These are phyloP conservation scores for Sporopachydermia lactativora DNA, from an alignment of 805 yeast genomes.

Conservation along the genomic window DNA sequence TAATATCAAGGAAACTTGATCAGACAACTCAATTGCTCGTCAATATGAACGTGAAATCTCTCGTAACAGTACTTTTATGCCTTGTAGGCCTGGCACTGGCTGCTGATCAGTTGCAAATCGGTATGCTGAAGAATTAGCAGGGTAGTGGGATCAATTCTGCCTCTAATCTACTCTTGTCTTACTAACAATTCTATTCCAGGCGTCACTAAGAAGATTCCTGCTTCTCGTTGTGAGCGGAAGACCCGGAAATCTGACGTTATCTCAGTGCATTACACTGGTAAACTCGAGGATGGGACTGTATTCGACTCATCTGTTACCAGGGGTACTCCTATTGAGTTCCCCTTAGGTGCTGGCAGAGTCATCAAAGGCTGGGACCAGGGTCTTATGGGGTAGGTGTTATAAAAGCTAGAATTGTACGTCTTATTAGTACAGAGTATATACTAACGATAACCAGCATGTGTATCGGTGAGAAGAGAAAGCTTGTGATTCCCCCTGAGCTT, in stretches of 20 bases:
- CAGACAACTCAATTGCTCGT: too few relatives aligned
- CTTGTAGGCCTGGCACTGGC: neutral
- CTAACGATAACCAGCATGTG: conserved; percentile 38
- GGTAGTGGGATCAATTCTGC: neutral
- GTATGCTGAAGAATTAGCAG: neutral
- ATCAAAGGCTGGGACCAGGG: conserved; percentile 92
- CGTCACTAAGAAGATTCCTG: conserved; percentile 33
- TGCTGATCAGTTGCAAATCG: conserved; percentile 2
- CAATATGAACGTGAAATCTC: too few relatives aligned
- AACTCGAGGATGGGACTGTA: conserved; percentile 45
- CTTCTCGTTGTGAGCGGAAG: conserved; percentile 37
- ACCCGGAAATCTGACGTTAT: conserved; percentile 55
- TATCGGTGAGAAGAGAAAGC: conserved; percentile 70
- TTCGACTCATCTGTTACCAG: conserved; percentile 65
- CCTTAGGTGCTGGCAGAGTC: conserved; percentile 68
- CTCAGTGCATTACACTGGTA: conserved; percentile 70
- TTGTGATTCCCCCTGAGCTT: conserved; percentile 64
- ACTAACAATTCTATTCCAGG: conserved; percentile 17
- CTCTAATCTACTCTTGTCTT: neutral
- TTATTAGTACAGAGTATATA: neutral
- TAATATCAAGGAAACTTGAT: too few relatives aligned
- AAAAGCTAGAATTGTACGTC: neutral
- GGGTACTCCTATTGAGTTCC: conserved; percentile 53
- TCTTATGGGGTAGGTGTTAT: conserved; percentile 28
- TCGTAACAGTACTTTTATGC: neutral